These are phyloP conservation scores for Thelephora ganbajun DNA, from an alignment of 768 basidiomycete genomes.

Conservation along the genomic window DNA sequence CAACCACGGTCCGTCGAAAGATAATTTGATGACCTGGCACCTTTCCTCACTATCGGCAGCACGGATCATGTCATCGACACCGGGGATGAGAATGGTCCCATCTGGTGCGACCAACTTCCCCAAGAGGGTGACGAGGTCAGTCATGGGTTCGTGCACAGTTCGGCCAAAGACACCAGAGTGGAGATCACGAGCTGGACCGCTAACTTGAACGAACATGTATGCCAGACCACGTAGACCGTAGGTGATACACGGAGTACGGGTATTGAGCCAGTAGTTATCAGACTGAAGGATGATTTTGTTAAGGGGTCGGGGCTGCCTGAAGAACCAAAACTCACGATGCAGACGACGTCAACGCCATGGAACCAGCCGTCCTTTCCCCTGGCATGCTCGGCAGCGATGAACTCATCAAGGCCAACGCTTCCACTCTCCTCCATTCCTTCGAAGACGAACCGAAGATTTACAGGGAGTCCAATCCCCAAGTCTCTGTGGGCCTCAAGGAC, in stretches of 20 bases:
- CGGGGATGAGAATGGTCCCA: slow-evolving; percentile 82
- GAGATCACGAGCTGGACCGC: slow-evolving; percentile 76
- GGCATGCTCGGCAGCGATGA: slow-evolving; percentile 62
- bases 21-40: slow-evolving; percentile 16
- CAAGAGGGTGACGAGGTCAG: slow-evolving; percentile 75
- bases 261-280: slow-evolving; percentile 92
- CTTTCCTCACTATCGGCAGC: slow-evolving; percentile 60
- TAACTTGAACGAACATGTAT: slow-evolving; percentile 73
- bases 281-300: slow-evolving; percentile 28
- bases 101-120: slow-evolving; percentile 66
- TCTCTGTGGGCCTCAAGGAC: slow-evolving; percentile 74
- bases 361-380: slow-evolving; percentile 62
- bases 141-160: slow-evolving; percentile 86
- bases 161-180: slow-evolving; percentile 85
- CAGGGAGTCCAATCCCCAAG: slow-evolving; percentile 58
- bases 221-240: slow-evolving; percentile 82
- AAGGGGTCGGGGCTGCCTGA: background rate
- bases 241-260: slow-evolving; percentile 65
- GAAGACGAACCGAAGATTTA: slow-evolving; percentile 85
- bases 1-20: background rate
- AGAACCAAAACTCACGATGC: slow-evolving; percentile 48
- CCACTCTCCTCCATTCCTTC: slow-evolving; percentile 98
- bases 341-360: slow-evolving; percentile 80
- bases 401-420: slow-evolving; percentile 79
- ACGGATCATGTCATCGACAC: slow-evolving; percentile 75